Evolutionary conservation across 371 early-diverging fungal species (phyloP).

Genomic region (Rhizopus stolonifer): DNA sequence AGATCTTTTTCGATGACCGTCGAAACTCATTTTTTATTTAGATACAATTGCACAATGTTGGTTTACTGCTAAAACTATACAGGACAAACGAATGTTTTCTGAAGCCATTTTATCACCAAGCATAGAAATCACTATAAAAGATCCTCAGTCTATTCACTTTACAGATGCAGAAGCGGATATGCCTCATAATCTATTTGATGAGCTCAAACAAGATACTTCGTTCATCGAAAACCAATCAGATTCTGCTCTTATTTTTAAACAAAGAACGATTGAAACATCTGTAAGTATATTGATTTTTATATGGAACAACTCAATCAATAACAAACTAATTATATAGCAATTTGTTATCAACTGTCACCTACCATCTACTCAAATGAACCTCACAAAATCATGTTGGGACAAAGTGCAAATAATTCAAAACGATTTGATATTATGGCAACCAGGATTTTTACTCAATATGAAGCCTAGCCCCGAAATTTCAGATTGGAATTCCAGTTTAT

Average conservation of each 20-base stretch:
- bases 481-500: constrained; percentile 19
- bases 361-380: constrained; percentile 57
- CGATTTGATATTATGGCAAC: constrained; percentile 70
- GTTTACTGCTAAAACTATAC: constrained; percentile 42
- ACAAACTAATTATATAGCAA: constrained; percentile 32
- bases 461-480: not conserved
- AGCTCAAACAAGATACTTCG: constrained; percentile 20
- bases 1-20: not conserved
- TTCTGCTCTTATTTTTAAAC: constrained; percentile 63
- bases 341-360: constrained; percentile 67
- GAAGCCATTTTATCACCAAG: constrained; percentile 32
- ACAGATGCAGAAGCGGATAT: constrained; percentile 40
- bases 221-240: constrained; percentile 61
- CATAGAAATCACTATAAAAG: constrained; percentile 48
- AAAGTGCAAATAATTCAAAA: constrained; percentile 68
- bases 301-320: not conserved
- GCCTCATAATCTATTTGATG: constrained; percentile 35
- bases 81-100: constrained; percentile 13
- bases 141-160: constrained; percentile 29
- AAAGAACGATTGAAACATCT: constrained; percentile 62
- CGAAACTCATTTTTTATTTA: constrained; percentile 3
- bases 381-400: constrained; percentile 64
- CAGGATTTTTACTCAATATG: constrained; percentile 26
- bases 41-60: constrained; percentile 35
- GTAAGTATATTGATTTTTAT: constrained; percentile 32